Conservation (phyloP, 306 rosid species). For the Sphenostylis stenocarpa region DNA sequence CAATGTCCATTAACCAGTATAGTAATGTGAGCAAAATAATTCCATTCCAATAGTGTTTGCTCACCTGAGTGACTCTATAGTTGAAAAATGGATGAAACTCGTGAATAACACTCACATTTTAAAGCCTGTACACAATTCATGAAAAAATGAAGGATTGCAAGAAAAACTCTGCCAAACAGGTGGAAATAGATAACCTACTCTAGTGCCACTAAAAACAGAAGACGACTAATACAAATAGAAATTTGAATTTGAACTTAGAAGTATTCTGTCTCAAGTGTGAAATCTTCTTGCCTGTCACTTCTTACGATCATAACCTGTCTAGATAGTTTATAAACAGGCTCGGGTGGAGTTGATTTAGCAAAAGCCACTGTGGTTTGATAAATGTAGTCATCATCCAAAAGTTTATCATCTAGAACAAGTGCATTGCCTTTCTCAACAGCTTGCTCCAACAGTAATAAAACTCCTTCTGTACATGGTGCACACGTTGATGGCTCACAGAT, state of each 20-base stretch:
- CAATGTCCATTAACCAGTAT: conserved; percentile 20
- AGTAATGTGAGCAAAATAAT: conserved; percentile 12
- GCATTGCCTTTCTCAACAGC: conserved; percentile 72
- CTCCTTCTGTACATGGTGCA: conserved; percentile 35
- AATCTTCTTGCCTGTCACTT: conserved; percentile 34
- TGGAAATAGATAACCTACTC: conserved; percentile 11
- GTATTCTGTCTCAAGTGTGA: conserved; percentile 26
- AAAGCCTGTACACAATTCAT: conserved; percentile 67
- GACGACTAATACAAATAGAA: neutral
- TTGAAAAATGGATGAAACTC: conserved; percentile 96
- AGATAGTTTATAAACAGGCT: conserved; percentile 53
- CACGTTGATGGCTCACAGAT: conserved; percentile 8
- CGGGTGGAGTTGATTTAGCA: conserved; percentile 64
- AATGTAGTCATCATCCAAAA: conserved; percentile 60
- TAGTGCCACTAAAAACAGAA: neutral
- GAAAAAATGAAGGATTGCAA: conserved; percentile 11
- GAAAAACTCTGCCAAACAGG: conserved; percentile 11
- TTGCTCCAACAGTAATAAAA: conserved; percentile 54
- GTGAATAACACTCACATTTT: conserved; percentile 94
- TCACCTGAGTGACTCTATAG: conserved; percentile 96
- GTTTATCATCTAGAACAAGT: conserved; percentile 45
- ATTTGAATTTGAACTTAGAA: neutral
- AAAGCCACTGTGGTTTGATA: conserved; percentile 52
- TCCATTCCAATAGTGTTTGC: conserved; percentile 30
- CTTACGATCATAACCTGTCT: conserved; percentile 36